These are phyloP conservation scores for Lodderomyces metapsilosis DNA, from an alignment of 1,139 yeast species.

Conservation along the genomic window DNA sequence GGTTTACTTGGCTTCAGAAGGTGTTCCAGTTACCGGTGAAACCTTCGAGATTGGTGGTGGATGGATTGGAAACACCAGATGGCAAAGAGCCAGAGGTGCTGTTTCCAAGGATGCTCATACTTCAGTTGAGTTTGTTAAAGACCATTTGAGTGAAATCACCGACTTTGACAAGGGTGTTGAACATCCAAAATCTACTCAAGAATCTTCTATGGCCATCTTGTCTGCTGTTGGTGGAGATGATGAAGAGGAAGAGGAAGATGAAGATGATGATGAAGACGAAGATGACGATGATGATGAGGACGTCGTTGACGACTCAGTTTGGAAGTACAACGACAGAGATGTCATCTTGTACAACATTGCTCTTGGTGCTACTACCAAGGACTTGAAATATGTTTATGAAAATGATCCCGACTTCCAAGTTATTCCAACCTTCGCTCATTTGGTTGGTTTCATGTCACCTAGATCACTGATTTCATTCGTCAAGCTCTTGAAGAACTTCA, in stretches of 20 bases:
- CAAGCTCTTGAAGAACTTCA: conserved; percentile 71
- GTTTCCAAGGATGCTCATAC: conserved; percentile 56
- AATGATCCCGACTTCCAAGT: conserved; percentile 76
- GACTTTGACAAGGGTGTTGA: conserved; percentile 64
- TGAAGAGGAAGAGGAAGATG: conserved; percentile 47
- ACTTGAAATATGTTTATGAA: conserved; percentile 80
- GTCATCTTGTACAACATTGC: conserved; percentile 86
- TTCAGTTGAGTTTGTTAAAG: conserved; percentile 69
- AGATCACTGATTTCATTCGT: conserved; percentile 53
- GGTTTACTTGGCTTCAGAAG: conserved; percentile 73
- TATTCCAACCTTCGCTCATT: conserved; percentile 90
- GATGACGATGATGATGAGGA: conserved; percentile 49
- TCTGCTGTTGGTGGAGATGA: conserved; percentile 59
- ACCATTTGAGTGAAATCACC: conserved; percentile 62
- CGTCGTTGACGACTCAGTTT: conserved; percentile 42
- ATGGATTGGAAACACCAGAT: conserved; percentile 92
- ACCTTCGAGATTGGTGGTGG: conserved; percentile 68
- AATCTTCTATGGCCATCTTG: conserved; percentile 76
- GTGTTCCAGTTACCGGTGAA: conserved; percentile 53
- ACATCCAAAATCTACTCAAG: conserved; percentile 65
- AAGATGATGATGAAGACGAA: conserved; percentile 49
- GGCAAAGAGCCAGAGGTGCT: conserved; percentile 91
- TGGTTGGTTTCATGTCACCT: conserved; percentile 61
- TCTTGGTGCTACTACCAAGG: conserved; percentile 78
- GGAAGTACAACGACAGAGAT: conserved; percentile 62